phyloP scores from a whole-genome alignment of 225 moss, liverwort and hornwort species.

The Bryum argenteum region DNA sequence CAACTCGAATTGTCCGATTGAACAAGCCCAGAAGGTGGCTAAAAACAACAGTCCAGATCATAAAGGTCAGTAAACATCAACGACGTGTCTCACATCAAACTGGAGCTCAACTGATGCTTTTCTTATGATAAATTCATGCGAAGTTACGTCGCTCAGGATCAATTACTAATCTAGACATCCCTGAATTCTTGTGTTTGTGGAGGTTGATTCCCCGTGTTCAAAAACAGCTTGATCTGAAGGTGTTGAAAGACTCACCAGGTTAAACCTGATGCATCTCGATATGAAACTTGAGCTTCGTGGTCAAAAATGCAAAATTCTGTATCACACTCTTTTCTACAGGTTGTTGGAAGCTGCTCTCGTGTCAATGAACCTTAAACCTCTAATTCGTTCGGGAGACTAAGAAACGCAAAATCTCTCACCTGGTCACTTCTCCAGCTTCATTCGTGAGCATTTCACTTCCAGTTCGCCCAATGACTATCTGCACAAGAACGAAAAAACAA shows the following conservation, averaged over 20 bases:
- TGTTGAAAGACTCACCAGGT: constrained; percentile 26
- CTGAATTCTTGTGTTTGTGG: constrained; percentile 19
- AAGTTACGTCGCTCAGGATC: constrained; percentile 1
- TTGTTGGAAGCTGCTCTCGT: no score
- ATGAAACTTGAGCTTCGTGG: constrained; percentile 5
- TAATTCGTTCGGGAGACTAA: no score
- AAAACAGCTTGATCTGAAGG: constrained; percentile 28
- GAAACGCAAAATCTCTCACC: no score
- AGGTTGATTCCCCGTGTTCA: constrained; percentile 21
- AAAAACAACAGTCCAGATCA: no score
- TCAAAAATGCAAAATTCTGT: no score
- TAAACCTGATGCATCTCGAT: neutral
- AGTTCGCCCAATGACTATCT: constrained; percentile 32
- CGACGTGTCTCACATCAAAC: neutral
- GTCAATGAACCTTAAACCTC: no score
- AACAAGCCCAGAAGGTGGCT: constrained; percentile 98
- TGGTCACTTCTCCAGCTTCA: constrained; percentile 35
- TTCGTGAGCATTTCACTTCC: constrained; percentile 38
- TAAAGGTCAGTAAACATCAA: constrained; percentile 21
- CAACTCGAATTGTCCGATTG: constrained; percentile 88
- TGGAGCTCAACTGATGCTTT: neutral
- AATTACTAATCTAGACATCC: neutral
- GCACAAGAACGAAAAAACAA: constrained; percentile 9
- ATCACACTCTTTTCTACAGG: no score
- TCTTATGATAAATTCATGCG: neutral